Evolutionary conservation across 306 rosid species (phyloP).

Genomic region (Cicer arietinum): DNA sequence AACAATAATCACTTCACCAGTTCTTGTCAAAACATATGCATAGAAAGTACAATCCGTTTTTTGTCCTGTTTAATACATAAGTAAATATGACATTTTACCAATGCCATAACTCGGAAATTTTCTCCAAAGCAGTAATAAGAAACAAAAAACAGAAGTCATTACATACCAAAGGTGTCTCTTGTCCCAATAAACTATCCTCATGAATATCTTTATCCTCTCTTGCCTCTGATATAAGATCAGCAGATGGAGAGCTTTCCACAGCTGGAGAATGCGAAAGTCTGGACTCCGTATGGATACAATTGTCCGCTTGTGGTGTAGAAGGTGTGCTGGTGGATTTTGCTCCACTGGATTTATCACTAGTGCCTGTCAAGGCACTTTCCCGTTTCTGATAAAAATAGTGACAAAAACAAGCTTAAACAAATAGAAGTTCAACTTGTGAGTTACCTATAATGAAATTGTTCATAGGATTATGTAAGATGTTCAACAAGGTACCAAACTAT

Average conservation of each 20-base stretch:
- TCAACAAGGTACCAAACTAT: slow-evolving; percentile 23
- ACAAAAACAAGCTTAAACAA: slow-evolving; percentile 45
- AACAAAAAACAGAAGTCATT: slow-evolving; percentile 34
- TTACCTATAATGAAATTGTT: slow-evolving; percentile 27
- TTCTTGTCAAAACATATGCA: slow-evolving; percentile 26
- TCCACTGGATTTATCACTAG: slow-evolving; percentile 92
- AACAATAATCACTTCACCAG: slow-evolving; percentile 17
- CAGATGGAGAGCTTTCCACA: slow-evolving; percentile 80
- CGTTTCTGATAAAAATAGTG: slow-evolving; percentile 76
- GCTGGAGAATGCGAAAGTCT: slow-evolving; percentile 74
- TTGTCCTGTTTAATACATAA: slow-evolving; percentile 4
- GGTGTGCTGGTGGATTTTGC: slow-evolving; percentile 85
- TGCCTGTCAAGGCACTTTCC: slow-evolving; percentile 72
- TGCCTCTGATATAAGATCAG: slow-evolving; percentile 66
- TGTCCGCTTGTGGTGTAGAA: slow-evolving; percentile 92
- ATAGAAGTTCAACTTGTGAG: slow-evolving; percentile 32
- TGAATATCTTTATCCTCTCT: slow-evolving; percentile 71
- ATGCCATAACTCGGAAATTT: slow-evolving; percentile 36
- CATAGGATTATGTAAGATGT: slow-evolving; percentile 30
- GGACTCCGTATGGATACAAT: slow-evolving; percentile 65
- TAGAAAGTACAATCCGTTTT: slow-evolving; percentile 5
- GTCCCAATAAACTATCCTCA: slow-evolving; percentile 73
- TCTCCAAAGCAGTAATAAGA: slow-evolving; percentile 29
- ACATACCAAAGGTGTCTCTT: slow-evolving; percentile 86
- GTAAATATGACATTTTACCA: slow-evolving; percentile 35